These are phyloP conservation scores for Candida nonsorbophila DNA, from an alignment of 805 yeast species.

Conservation along the genomic window DNA sequence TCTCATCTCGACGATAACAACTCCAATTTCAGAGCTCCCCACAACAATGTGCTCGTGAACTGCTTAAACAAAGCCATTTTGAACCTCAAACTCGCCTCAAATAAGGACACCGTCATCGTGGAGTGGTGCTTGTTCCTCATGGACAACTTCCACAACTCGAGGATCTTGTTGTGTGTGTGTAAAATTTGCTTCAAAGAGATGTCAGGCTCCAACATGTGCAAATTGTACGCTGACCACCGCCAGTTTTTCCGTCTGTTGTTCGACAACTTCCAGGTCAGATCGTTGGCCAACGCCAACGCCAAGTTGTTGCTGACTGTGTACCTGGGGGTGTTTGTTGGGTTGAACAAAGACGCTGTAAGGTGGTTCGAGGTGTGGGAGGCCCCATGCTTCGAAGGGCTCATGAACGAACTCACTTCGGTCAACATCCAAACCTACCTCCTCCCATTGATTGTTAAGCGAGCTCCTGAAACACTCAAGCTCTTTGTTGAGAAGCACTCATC, in stretches of 20 bases:
- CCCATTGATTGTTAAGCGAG: constrained; percentile 55
- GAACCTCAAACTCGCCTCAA: too few species aligned
- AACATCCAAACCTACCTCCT: constrained; percentile 57
- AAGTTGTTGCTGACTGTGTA: constrained; percentile 42
- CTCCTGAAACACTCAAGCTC: constrained; percentile 34
- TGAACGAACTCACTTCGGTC: constrained; percentile 24
- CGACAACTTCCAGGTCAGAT: constrained; percentile 49
- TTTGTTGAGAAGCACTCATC: constrained; percentile 24
- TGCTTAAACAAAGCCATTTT: too few species aligned
- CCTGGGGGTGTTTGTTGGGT: constrained; percentile 18
- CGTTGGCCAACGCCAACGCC: constrained; percentile 65
- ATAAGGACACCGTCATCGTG: too few species aligned
- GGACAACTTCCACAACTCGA: constrained; percentile 2
- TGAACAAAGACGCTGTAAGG: constrained; percentile 16
- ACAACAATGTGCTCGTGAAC: too few species aligned
- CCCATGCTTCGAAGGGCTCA: constrained; percentile 29
- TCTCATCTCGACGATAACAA: too few species aligned
- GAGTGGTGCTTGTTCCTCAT: too few species aligned
- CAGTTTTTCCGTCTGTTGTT: constrained; percentile 29
- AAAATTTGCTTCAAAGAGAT: constrained; percentile 4
- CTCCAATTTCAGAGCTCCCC: too few species aligned
- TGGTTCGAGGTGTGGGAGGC: constrained; percentile 55
- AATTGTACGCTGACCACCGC: background rate
- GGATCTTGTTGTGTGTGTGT: constrained; percentile 2
- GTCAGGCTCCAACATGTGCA: constrained; percentile 1